A percentile compares a stretch with the other conserved stretches of the same genome.
These are phyloP conservation scores for Thinopyrum obtusiflorum DNA, from an alignment of 202 grass and related monocot species.

Conservation along the genomic window DNA sequence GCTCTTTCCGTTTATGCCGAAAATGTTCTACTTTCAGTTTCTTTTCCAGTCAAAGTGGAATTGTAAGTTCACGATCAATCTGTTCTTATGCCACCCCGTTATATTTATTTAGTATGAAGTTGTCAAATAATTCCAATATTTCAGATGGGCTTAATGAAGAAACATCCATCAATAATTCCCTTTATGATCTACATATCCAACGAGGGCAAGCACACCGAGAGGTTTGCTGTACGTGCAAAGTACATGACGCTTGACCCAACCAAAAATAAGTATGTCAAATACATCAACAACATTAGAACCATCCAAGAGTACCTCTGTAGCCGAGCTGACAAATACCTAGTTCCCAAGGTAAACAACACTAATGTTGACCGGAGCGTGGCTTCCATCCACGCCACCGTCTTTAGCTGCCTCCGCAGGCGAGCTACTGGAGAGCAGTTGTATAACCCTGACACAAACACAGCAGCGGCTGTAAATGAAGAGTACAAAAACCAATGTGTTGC, in stretches of 20 bases:
- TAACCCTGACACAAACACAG: constrained; percentile 63
- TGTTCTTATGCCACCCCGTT: background rate
- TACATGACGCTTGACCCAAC: constrained; percentile 92
- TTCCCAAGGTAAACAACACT: constrained; percentile 93
- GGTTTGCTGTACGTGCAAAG: constrained; percentile 96
- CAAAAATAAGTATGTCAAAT: constrained; percentile 95
- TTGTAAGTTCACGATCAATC: background rate
- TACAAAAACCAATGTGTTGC: constrained; percentile 74
- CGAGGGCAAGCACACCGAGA: constrained; percentile 84
- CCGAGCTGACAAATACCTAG: constrained; percentile 81
- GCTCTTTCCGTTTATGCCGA: background rate
- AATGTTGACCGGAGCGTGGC: constrained; percentile 90
- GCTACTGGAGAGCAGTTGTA: constrained; percentile 59
- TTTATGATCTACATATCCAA: constrained; percentile 95
- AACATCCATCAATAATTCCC: constrained; percentile 93
- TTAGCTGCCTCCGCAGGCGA: constrained; percentile 74
- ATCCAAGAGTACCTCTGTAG: constrained; percentile 95
- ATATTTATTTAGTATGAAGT: constrained; percentile 12
- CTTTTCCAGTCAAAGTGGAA: background rate
- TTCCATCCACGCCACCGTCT: constrained; percentile 86
- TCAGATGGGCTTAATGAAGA: constrained; percentile 99
- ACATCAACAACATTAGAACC: constrained; percentile 83
- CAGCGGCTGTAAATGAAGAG: constrained; percentile 64
- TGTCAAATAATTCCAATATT: constrained; percentile 24
- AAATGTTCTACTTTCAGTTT: background rate